Base-by-base conservation (phyloP, 2,329 filamentous ascomycete genomes). In the Fusarium clavum region DNA sequence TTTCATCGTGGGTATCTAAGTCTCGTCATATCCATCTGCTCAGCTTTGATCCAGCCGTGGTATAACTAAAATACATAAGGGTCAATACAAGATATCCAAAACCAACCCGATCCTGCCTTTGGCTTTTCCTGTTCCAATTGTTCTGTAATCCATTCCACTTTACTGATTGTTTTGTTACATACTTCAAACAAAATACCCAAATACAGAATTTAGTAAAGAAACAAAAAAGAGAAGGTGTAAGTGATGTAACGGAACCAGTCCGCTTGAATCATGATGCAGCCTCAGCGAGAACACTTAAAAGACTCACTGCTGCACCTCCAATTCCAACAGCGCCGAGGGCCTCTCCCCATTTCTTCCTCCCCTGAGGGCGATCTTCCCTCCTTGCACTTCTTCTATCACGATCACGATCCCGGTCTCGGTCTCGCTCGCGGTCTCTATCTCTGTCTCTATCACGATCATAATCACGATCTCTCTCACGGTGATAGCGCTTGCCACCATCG, bases 311-410 rank as follows among this genome's bases (percentile, higher is more conserved):
- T 1, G 87, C 88, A 12, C 88, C 87, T 6, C 88, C 88, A 30
- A 91, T 86, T 2, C 88, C 85, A 8, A 87, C 88, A 1, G 86
- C 87, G 3, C 84, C 83, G 6, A 90, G 80, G 18, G 87, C 85
- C 67, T 88, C 86, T 49, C 85, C 84, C 77, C 84, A 84, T 14
- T 79, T 80, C 72, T 82, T 84, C 75, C 81, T 84, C 72, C 78
- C 82, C n/a, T 76, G 76, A 2, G 75, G 59, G 5, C 79, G 79
- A 8, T 82, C 79, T 5, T 83, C 80, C 38, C 76, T 75, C 34
- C 75, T 75, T 4, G 83, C 80, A 14, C 78, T 76, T 14, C 82
- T 79, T 44, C 78, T 75, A 18, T 82, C 78, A 18, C 79, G 69
- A 47, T 85, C 82, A 38, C 82, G 38, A 2, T 61, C 60, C 3